A percentile compares a stretch with the other conserved stretches of the same genome.
phyloP scores from a whole-genome alignment of 306 rosid genomes.

The Acacia acuminata region DNA sequence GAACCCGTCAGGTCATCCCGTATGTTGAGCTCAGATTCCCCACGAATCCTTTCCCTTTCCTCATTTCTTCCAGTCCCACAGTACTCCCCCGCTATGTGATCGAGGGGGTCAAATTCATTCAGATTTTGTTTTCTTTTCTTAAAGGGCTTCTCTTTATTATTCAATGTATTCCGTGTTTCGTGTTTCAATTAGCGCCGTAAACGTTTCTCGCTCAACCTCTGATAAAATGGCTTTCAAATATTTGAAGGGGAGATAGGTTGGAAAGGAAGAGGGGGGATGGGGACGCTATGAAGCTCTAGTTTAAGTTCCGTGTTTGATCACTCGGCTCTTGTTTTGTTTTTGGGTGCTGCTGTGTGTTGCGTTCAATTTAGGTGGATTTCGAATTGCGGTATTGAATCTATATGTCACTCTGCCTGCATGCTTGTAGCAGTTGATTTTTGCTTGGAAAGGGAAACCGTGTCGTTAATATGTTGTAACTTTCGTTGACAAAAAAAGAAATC shows the following conservation, averaged over 20 bases:
- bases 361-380: slow-evolving; percentile 29
- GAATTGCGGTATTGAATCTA: background rate
- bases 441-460: background rate
- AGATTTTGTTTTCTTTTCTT: background rate
- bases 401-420: slow-evolving; percentile 11
- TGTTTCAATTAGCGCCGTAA: background rate
- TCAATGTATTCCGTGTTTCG: slow-evolving; percentile 3
- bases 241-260: slow-evolving; percentile 27
- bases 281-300: slow-evolving; percentile 13
- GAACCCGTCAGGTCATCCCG: slow-evolving; percentile 1
- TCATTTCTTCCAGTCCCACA: background rate
- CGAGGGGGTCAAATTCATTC: background rate
- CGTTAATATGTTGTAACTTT: background rate
- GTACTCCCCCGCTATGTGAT: background rate
- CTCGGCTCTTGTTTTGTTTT: slow-evolving; percentile 3
- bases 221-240: background rate
- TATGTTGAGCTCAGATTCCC: slow-evolving; percentile 8
- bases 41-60: background rate
- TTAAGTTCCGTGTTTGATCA: slow-evolving; percentile 20
- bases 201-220: background rate
- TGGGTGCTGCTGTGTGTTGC: background rate
- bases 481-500: background rate
- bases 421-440: background rate
- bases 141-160: background rate
- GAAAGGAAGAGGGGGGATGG: background rate